phyloP scores from a whole-genome alignment of 208 protist genomes.

The Leishmania braziliensis region DNA sequence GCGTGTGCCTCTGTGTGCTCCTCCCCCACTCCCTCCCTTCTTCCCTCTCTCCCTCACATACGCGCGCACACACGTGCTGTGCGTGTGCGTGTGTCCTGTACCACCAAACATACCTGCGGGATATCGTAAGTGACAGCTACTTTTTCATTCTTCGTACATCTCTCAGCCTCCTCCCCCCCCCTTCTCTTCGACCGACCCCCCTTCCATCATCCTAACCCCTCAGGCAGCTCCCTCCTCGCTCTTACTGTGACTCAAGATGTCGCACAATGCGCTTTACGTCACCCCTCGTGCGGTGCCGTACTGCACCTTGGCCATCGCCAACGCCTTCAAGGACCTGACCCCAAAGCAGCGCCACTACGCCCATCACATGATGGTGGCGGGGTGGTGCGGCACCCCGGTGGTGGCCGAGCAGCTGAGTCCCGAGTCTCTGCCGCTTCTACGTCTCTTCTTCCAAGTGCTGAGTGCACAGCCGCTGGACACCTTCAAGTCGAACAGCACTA shows the following conservation, averaged over 20 bases:
- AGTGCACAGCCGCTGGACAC: constrained; percentile 24
- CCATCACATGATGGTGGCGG: constrained; percentile 69
- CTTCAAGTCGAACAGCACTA: constrained; percentile 20
- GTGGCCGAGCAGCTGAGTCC: constrained; percentile 57
- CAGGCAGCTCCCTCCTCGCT: neutral
- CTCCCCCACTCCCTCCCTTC: neutral
- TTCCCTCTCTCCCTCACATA: neutral
- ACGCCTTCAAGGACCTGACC: constrained; percentile 79
- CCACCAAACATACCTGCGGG: neutral
- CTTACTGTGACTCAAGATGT: neutral
- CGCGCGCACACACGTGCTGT: neutral
- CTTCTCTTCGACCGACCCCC: no score
- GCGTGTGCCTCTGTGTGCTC: no score
- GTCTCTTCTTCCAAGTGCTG: constrained; percentile 52
- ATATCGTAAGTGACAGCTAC: neutral
- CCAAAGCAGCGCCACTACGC: constrained; percentile 80
- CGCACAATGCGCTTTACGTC: constrained; percentile 36
- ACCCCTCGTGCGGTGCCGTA: constrained; percentile 72
- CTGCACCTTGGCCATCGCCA: constrained; percentile 53
- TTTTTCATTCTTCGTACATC: neutral
- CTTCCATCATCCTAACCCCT: neutral
- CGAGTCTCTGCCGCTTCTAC: constrained; percentile 65
- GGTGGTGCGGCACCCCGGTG: constrained; percentile 59
- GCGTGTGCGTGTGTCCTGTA: neutral
- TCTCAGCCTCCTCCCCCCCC: neutral